Evolutionary conservation across 148 eudicot species (phyloP), one percentile per base, ranked within the genome.

Genomic region (Mesembryanthemum crystallinum): DNA sequence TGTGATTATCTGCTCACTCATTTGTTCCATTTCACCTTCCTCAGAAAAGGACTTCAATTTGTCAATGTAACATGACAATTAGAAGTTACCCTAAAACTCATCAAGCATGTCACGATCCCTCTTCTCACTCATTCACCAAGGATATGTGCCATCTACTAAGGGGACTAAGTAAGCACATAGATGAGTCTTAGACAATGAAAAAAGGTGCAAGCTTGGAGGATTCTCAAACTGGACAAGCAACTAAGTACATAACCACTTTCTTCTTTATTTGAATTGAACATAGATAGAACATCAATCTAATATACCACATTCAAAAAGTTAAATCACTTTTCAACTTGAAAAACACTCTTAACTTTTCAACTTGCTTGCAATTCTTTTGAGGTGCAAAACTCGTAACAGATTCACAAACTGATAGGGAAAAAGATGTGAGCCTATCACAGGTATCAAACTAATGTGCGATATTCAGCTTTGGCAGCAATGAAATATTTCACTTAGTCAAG

Each of bases 21-120:
- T 86, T 73, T 88, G 88, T 77, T 95, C 99, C 75, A 86, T 85
- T 83, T 95, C 97, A 32, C 98, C 98, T 76, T 92, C 99, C 81
- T 92, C 99, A 73, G 69, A 86, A 78, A 91, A 91, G 43, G 92
- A 87, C 80, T 95, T 89, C 80, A 95, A 78, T 75, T 98, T 95
- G 89, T 57, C 82, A 33, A 68, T 39, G 45, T 67, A 75, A 54
- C 73, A 61, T 47, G 76, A 9, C 55, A 14, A 62, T 62, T 52
- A 72, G 55, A 64, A 65, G 69, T 43, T 45, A 17, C 5, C 60
- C 11, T 28, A 33, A 24, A 27, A 30, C n/a, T 39, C 43, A 42
- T 27, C 21, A 35, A 5, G 18, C 11, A 29, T 25, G 18, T 54
- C 35, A n/a, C n/a, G n/a, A n/a, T n/a, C n/a, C n/a, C n/a, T n/a